phyloP scores from a whole-genome alignment of 225 moss, liverwort and hornwort genomes.

The Pseudoscleropodium purum region DNA sequence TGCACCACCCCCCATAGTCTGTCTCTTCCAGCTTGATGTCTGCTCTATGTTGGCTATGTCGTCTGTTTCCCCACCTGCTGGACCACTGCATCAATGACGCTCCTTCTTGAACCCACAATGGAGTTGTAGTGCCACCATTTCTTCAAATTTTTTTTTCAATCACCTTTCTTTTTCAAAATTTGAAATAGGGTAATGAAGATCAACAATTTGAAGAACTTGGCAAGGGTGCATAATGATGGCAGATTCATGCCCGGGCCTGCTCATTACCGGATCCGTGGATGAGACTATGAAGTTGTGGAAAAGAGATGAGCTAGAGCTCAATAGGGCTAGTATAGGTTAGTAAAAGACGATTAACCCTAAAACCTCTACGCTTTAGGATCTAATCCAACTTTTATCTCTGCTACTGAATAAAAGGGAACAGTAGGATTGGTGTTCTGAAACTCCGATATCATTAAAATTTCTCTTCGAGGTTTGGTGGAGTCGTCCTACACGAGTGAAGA shows the following conservation, averaged over 20 bases:
- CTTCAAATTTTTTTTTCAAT: background rate
- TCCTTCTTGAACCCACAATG: background rate
- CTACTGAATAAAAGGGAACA: no score
- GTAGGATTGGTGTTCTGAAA: background rate
- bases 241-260: slow-evolving; percentile 42
- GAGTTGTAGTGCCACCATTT: background rate
- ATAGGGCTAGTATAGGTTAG: slow-evolving; percentile 20
- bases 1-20: no score
- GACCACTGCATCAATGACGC: background rate
- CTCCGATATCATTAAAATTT: background rate
- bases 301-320: slow-evolving; percentile 86
- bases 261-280: slow-evolving; percentile 92
- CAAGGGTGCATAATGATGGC: slow-evolving; percentile 79
- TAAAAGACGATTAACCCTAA: no score
- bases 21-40: background rate
- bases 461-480: background rate
- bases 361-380: no score
- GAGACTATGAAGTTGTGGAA: slow-evolving; percentile 93
- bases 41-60: background rate
- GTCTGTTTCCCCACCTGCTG: background rate
- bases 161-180: background rate
- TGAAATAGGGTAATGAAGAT: slow-evolving; percentile 51
- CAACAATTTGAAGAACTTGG: slow-evolving; percentile 73
- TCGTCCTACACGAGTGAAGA: background rate
- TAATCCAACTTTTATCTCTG: no score